phyloP scores from a whole-genome alignment of 768 basidiomycete genomes.

The Termitomyces sp. region DNA sequence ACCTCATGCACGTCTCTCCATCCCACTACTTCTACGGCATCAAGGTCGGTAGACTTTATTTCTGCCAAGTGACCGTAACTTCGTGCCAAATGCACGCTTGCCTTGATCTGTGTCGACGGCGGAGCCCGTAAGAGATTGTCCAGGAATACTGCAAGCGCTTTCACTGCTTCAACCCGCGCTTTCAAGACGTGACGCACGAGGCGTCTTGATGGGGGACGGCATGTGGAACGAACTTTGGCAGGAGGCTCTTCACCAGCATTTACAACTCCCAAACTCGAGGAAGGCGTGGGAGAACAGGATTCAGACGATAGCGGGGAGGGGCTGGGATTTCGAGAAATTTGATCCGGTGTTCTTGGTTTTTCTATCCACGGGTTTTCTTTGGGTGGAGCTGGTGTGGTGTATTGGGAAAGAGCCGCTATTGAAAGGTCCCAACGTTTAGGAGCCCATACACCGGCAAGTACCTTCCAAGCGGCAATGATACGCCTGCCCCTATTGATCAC shows the following conservation, averaged over 20 bases:
- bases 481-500: constrained; percentile 69
- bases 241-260: constrained; percentile 33
- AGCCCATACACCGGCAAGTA: constrained; percentile 93
- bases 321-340: constrained; percentile 12
- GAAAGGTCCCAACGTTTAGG: constrained; percentile 82
- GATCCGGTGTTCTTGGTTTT: constrained; percentile 27
- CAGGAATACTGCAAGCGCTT: constrained; percentile 69
- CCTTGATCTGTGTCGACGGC: constrained; percentile 33
- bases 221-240: constrained; percentile 28
- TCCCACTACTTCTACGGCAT: constrained; percentile 31
- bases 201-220: constrained; percentile 68
- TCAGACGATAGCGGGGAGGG: constrained; percentile 14
- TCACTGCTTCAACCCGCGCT: constrained; percentile 77
- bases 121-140: constrained; percentile 46
- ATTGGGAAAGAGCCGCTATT: constrained; percentile 63
- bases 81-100: constrained; percentile 42
- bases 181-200: constrained; percentile 87
- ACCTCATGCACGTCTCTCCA: constrained; percentile 71
- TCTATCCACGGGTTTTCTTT: constrained; percentile 71
- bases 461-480: constrained; percentile 89
- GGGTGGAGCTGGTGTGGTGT: constrained; percentile 60
- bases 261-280: constrained; percentile 8
- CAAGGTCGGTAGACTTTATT: constrained; percentile 22
- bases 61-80: constrained; percentile 40
- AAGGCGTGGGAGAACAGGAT: constrained; percentile 10